Percentiles rank a stretch among this genome's conserved stretches.
Evolutionary conservation across 148 eudicot species (phyloP).

Genomic region (Nepenthes gracilis): DNA sequence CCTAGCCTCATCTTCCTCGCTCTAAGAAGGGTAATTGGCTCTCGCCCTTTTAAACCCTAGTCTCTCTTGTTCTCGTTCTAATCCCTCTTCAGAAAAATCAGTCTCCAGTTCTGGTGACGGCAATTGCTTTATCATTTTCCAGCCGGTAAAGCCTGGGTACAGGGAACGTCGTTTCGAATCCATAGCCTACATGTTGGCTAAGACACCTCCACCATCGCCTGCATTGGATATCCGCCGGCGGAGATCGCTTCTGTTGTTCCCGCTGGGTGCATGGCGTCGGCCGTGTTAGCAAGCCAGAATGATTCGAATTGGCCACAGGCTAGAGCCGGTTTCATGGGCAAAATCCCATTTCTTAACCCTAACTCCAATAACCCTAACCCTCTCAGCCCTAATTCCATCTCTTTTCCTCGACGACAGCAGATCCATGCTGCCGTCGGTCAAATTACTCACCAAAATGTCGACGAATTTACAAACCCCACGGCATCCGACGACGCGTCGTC

Average conservation of each 20-base stretch:
- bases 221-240: constrained; percentile 1
- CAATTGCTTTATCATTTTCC: too few species aligned
- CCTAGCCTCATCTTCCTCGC: constrained; percentile 13
- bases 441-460: not conserved
- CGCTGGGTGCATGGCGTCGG: constrained; percentile 35
- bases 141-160: too few species aligned
- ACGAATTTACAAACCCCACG: not conserved
- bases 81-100: too few species aligned
- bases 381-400: not conserved
- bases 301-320: constrained; percentile 15
- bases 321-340: not conserved
- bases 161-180: too few species aligned
- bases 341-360: too few species aligned
- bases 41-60: not conserved
- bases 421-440: too few species aligned
- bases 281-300: constrained; percentile 22
- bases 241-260: constrained; percentile 4
- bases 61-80: too few species aligned
- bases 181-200: too few species aligned
- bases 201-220: too few species aligned
- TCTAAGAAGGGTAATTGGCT: constrained; percentile 9
- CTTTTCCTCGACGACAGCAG: not conserved
- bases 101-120: too few species aligned
- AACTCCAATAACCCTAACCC: constrained; percentile 20
- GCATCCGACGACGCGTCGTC: constrained; percentile 12